These are phyloP conservation scores for Dendrobium nobile DNA, from an alignment of 106 monocot genomes.

Conservation along the genomic window DNA sequence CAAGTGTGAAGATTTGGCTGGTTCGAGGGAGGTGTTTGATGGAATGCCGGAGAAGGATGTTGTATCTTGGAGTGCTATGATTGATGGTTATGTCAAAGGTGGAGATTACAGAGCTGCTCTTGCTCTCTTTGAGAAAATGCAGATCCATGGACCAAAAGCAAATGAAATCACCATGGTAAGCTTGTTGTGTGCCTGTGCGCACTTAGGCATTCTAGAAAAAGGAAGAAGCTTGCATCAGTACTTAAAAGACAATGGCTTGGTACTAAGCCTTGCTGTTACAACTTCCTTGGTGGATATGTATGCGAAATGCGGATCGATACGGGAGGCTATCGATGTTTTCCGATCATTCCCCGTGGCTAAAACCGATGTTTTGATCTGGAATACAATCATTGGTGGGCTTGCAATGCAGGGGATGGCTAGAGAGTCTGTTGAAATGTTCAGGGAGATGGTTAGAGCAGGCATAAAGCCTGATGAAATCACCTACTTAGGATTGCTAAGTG, in stretches of 20 bases:
- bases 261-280: slow-evolving; percentile 22
- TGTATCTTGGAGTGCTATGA: slow-evolving; percentile 70
- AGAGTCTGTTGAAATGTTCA: slow-evolving; percentile 39
- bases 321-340: slow-evolving; percentile 49
- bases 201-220: slow-evolving; percentile 45
- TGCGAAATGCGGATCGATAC: slow-evolving; percentile 60
- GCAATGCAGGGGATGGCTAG: slow-evolving; percentile 50
- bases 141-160: slow-evolving; percentile 11
- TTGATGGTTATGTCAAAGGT: slow-evolving; percentile 54
- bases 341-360: slow-evolving; percentile 19
- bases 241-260: slow-evolving; percentile 24
- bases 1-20: slow-evolving; percentile 40
- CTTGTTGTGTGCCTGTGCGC: slow-evolving; percentile 50
- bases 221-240: slow-evolving; percentile 49
- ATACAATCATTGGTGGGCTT: slow-evolving; percentile 51
- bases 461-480: slow-evolving; percentile 76
- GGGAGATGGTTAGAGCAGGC: slow-evolving; percentile 30
- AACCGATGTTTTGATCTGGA: slow-evolving; percentile 74
- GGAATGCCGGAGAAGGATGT: slow-evolving; percentile 44
- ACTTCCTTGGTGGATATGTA: slow-evolving; percentile 79
- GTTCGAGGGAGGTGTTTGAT: slow-evolving; percentile 43
- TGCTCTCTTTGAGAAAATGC: slow-evolving; percentile 41
- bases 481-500: slow-evolving; percentile 47
- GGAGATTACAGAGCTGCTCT: slow-evolving; percentile 39
- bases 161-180: slow-evolving; percentile 69